Percentiles rank a stretch among this genome's conserved stretches.
Evolutionary conservation across 345 rosid genomes (phyloP).

Genomic region (Salix udensis): DNA sequence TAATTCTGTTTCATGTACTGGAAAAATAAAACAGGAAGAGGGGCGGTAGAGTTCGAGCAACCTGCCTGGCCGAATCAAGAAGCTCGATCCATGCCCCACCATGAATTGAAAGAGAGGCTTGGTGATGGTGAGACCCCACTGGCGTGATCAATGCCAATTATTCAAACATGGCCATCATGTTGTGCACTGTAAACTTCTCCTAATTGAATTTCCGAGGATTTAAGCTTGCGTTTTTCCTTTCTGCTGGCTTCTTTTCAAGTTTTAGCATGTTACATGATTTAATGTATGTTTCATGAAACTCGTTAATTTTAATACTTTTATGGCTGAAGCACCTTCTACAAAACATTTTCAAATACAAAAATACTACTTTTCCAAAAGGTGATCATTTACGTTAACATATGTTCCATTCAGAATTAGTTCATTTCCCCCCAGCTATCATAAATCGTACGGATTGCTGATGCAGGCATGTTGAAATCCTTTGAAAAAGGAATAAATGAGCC

Average conservation of each 20-base stretch:
- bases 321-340: no score
- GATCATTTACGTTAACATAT: background rate
- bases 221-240: background rate
- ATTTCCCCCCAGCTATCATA: background rate
- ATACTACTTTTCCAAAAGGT: no score
- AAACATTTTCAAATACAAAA: no score
- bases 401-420: background rate
- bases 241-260: no score
- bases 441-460: constrained; percentile 22
- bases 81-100: constrained; percentile 18
- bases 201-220: background rate
- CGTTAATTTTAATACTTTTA: no score
- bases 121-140: constrained; percentile 24
- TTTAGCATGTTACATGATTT: no score
- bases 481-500: constrained; percentile 32
- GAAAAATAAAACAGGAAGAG: background rate
- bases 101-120: constrained; percentile 10
- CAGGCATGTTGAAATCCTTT: constrained; percentile 11
- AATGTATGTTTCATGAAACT: no score
- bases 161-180: constrained; percentile 6
- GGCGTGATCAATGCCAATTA: background rate
- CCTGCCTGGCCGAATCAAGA: constrained; percentile 12
- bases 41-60: background rate
- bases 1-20: constrained; percentile 18
- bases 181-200: background rate